These are phyloP conservation scores for Boletus reticuloceps DNA, from an alignment of 768 basidiomycete species.

Conservation along the genomic window DNA sequence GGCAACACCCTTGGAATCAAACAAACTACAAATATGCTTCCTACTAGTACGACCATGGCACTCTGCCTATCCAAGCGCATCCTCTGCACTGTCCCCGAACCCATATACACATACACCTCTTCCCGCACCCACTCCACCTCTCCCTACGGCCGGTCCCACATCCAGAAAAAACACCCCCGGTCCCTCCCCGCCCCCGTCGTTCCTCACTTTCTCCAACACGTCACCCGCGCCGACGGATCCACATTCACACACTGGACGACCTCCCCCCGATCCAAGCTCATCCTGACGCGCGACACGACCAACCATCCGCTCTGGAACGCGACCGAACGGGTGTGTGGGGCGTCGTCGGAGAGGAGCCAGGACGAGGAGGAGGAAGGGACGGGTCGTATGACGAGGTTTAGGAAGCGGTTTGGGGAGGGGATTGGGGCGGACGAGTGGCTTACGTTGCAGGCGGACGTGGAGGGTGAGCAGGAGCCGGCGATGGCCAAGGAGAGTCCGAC, in stretches of 20 bases:
- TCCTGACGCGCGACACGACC: slow-evolving; percentile 82
- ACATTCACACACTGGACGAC: slow-evolving; percentile 88
- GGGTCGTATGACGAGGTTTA: slow-evolving; percentile 81
- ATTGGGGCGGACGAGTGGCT: slow-evolving; percentile 35
- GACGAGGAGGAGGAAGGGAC: slow-evolving; percentile 71
- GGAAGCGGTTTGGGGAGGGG: slow-evolving; percentile 61
- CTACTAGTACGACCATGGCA: slow-evolving; percentile 5
- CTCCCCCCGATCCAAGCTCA: slow-evolving; percentile 73
- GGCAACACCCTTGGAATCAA: too few relatives aligned
- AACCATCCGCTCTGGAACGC: slow-evolving; percentile 89
- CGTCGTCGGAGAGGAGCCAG: slow-evolving; percentile 40
- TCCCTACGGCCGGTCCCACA: slow-evolving; percentile 81
- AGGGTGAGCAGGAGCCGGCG: slow-evolving; percentile 29
- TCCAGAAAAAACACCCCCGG: slow-evolving; percentile 68
- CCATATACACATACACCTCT: slow-evolving; percentile 7
- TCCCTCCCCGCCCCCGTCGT: slow-evolving; percentile 80
- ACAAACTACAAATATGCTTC: slow-evolving; percentile 1
- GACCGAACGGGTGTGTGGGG: slow-evolving; percentile 48
- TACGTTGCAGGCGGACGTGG: slow-evolving; percentile 22
- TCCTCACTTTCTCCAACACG: slow-evolving; percentile 81
- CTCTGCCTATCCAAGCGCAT: slow-evolving; percentile 13
- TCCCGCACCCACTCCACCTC: slow-evolving; percentile 59
- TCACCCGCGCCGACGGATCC: slow-evolving; percentile 85
- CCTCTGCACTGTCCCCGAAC: slow-evolving; percentile 1
- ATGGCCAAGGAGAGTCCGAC: slow-evolving; percentile 19